Base-by-base conservation (phyloP, 2,329 filamentous ascomycete genomes). In the Ilyonectria robusta region DNA sequence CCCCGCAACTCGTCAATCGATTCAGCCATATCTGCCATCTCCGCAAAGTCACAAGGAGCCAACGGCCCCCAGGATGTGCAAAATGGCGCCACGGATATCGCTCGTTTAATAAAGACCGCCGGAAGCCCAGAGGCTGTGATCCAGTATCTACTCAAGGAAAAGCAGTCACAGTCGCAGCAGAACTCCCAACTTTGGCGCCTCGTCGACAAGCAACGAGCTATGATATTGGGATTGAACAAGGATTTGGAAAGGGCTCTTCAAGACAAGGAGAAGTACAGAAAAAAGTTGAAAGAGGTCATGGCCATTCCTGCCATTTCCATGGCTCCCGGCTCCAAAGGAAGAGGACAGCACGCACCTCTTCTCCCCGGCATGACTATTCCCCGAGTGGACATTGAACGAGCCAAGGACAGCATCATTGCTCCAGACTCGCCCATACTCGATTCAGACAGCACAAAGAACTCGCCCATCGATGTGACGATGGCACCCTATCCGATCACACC, bases 141-240 rank as follows among this genome's bases (percentile, higher is more conserved):
- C 67, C 89, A 94, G 73, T 94, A 96, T 75, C 84, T 99, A 56
- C 83, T 98, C 70, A 97, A 93, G 78, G 96, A 99, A 78, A 98
- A 98, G 80, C 91, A 95, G 70, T 93, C 94, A 55, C 93, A 94
- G 61, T 89, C 93, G 6, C 92, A 94, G 72, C 96, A 98, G 78
- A 98, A 98, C 78, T 86, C 91, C 19, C 95, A 99, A 79, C 83
- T 99, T 75, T 99, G 96, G 96, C 92, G 94, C 57, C 84, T 99
- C 53, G 94, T 99, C 56, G 95, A 98, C 80, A 98, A 99, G 83
- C 96, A 99, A 81, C 88, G 95, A 69, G 91, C 94, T 17, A 95
- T 99, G 91, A 94, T 99, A 61, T 82, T 97, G 21, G 95, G 95
- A 8, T 86, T 99, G 69, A 98, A 98, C 78, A 97, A 96, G 80